phyloP scores from a whole-genome alignment of 129 eudicot genomes.

The Lactuca saligna region DNA sequence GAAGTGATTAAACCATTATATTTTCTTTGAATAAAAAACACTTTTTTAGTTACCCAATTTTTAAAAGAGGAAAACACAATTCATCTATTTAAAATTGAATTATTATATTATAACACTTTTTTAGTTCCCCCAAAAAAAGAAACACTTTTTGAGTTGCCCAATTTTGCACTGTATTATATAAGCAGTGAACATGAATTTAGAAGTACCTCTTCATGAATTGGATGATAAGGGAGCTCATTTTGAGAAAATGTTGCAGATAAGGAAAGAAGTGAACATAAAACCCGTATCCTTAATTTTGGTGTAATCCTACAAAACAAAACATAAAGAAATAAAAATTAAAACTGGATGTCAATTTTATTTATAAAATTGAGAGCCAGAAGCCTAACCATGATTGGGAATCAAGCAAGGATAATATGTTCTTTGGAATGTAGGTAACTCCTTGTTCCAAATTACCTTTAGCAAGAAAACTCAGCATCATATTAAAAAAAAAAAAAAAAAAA shows the following conservation, averaged over 20 bases:
- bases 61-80: no score
- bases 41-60: no score
- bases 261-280: slow-evolving; percentile 53
- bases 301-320: slow-evolving; percentile 47
- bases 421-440: slow-evolving; percentile 57
- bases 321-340: slow-evolving; percentile 6
- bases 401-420: slow-evolving; percentile 52
- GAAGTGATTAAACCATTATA: no score
- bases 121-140: no score
- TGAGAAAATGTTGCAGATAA: slow-evolving; percentile 55
- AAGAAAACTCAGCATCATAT: slow-evolving; percentile 20
- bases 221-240: slow-evolving; percentile 47
- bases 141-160: no score
- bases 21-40: no score
- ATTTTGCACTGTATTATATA: neutral
- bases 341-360: neutral
- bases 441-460: slow-evolving; percentile 52
- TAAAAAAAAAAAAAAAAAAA: neutral
- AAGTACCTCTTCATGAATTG: slow-evolving; percentile 48
- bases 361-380: slow-evolving; percentile 18
- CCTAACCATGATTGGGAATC: slow-evolving; percentile 64
- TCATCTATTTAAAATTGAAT: no score
- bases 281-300: slow-evolving; percentile 42
- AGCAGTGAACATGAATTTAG: neutral
- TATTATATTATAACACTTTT: no score